Base-by-base conservation (phyloP, 2,329 filamentous ascomycete species). In the Neofusicoccum umdonicola region DNA sequence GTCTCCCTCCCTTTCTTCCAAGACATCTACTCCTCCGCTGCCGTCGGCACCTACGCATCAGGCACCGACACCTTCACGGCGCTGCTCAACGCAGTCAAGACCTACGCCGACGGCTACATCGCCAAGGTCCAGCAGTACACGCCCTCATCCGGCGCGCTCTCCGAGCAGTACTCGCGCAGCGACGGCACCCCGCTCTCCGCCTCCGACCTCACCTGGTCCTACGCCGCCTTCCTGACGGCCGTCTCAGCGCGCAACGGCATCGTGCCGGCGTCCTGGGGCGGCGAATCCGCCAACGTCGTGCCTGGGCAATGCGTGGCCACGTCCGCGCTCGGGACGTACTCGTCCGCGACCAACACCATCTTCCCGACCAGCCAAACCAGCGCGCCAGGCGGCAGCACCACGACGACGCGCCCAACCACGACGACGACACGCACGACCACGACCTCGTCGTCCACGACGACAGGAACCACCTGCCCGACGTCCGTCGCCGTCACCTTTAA, bases 131-230 rank as follows among this genome's bases (percentile, higher is more conserved):
- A 74, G 65, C 71, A 65, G 61, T 77, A 82, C 70, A 72, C 77
- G 3, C 74, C 75, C 63, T 66, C 63, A 0, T 73, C 77, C 27
- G 80, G 80, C 3, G 68, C 69, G 8, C 71, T 81, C 71, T 77
- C 77, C 65, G 80, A 81, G 72, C 79, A 81, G 64, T 80, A 80
- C 62, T 76, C 79, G 67, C 68, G 72, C 5, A 69, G 68, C 13
- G 79, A 71, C 9, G 80, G 80, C 15, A 76, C 68, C 47, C 74
- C 78, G 71, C 69, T 72, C 3, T 79, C 78, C 1, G 79, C 79
- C 27, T 66, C 67, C 15, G 78, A 81, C 69, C 67, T 81, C 69
- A 81, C 79, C 2, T 81, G 80, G 79, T 79, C 77, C 65, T 81
- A 81, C 68, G 78, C 77, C 4, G 76, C 77, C 0, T 79, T 81